Percentiles rank a stretch among this genome's conserved stretches.
Evolutionary conservation across 2,329 filamentous ascomycete species (phyloP).

Genomic region (Curvularia sp.): DNA sequence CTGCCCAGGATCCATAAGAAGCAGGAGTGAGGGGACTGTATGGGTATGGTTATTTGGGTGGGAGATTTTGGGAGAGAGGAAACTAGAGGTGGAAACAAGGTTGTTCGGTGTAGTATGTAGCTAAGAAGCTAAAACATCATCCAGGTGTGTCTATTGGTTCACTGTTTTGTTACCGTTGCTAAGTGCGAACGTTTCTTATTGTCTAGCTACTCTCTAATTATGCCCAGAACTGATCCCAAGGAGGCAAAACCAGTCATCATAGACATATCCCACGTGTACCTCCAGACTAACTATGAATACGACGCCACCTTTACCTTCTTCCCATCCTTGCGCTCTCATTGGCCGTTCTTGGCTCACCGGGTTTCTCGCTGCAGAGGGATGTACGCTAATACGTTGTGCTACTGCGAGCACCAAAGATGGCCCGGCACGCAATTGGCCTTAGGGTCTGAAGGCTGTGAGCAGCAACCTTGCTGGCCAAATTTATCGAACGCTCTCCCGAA

Average conservation of each 20-base stretch:
- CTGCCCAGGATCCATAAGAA: conserved; percentile 57
- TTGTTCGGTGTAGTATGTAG: background rate
- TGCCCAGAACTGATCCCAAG: background rate
- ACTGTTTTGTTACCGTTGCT: background rate
- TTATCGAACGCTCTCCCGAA: too few species aligned
- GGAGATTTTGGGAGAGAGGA: background rate
- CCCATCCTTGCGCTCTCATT: too few species aligned
- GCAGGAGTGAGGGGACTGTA: conserved; percentile 32
- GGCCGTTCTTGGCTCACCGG: too few species aligned
- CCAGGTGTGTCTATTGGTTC: background rate
- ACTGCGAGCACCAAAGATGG: too few species aligned
- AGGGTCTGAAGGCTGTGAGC: too few species aligned
- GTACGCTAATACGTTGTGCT: too few species aligned
- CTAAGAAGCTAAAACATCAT: background rate
- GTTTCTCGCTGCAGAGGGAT: too few species aligned
- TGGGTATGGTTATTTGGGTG: background rate
- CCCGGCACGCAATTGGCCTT: too few species aligned
- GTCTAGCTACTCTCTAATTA: too few species aligned
- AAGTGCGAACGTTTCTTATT: background rate
- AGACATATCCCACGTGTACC: background rate
- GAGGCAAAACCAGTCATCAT: background rate
- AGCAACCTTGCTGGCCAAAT: too few species aligned
- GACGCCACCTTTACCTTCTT: conserved; percentile 4
- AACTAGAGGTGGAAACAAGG: background rate
- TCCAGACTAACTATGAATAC: background rate